phyloP scores from a whole-genome alignment of 331 rosid genomes.

The Saraca asoca region DNA sequence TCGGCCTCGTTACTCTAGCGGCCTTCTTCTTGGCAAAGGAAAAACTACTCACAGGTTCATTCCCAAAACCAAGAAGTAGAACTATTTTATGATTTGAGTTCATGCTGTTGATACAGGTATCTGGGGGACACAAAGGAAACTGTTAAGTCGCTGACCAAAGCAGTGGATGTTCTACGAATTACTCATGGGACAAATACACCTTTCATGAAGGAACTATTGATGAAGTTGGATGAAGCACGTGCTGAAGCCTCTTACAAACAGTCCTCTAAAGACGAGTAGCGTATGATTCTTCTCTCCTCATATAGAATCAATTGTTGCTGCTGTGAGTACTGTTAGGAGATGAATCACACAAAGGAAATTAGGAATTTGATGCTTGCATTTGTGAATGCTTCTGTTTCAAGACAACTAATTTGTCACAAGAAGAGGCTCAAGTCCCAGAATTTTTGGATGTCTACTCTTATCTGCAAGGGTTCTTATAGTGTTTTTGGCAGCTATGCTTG shows the following conservation, averaged over 20 bases:
- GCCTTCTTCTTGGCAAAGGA: too few relatives aligned
- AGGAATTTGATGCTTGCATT: too few relatives aligned
- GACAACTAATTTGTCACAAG: too few relatives aligned
- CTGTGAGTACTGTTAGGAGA: neutral
- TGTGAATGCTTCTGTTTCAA: too few relatives aligned
- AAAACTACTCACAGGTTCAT: too few relatives aligned
- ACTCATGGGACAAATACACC: constrained; percentile 79
- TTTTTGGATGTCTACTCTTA: too few relatives aligned
- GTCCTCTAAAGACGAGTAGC: constrained; percentile 44
- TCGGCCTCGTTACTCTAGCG: too few relatives aligned
- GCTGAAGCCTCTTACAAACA: constrained; percentile 73
- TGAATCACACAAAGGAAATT: neutral
- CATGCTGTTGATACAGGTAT: constrained; percentile 54
- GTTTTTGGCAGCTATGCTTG: too few relatives aligned
- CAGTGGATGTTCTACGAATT: constrained; percentile 65
- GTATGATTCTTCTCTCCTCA: neutral
- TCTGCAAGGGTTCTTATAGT: too few relatives aligned
- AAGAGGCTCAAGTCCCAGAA: too few relatives aligned
- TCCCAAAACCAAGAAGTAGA: neutral
- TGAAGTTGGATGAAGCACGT: constrained; percentile 85
- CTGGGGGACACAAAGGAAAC: constrained; percentile 71
- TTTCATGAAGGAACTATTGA: constrained; percentile 73
- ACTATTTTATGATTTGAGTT: neutral
- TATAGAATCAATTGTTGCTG: neutral
- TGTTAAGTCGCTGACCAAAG: constrained; percentile 65